A percentile compares a stretch with the other conserved stretches of the same genome.
phyloP scores from a whole-genome alignment of 306 rosid species.

The Cicer chorassanicum region DNA sequence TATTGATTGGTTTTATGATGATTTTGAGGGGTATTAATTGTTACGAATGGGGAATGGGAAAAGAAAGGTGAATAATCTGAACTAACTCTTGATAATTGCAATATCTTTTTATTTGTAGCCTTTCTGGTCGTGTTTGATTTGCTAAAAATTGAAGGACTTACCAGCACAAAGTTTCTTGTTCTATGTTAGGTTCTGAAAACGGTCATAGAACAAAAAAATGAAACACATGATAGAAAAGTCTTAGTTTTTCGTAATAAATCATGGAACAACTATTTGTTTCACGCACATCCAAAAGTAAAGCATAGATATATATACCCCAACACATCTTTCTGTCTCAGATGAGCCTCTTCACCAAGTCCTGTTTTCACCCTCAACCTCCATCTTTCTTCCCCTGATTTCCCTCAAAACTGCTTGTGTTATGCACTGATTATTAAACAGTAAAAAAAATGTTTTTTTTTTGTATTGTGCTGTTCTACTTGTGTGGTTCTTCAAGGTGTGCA shows the following conservation, averaged over 20 bases:
- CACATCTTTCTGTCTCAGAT: background rate
- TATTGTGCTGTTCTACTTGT: background rate
- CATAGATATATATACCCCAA: background rate
- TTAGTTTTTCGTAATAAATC: slow-evolving; percentile 6
- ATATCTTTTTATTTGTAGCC: background rate
- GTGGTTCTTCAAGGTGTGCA: background rate
- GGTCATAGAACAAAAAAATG: background rate
- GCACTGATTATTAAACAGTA: slow-evolving; percentile 1
- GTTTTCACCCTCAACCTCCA: background rate
- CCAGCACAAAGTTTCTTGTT: background rate
- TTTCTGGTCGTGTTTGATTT: slow-evolving; percentile 2
- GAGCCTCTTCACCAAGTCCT: background rate
- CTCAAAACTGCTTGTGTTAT: slow-evolving; percentile 10
- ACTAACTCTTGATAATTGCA: background rate
- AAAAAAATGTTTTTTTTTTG: background rate
- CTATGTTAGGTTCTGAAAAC: slow-evolving; percentile 1
- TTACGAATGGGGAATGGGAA: background rate
- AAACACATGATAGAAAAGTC: background rate
- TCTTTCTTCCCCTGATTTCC: background rate
- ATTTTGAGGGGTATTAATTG: slow-evolving; percentile 5
- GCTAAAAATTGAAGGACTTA: slow-evolving; percentile 9
- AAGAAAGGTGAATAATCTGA: background rate
- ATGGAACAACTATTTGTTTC: slow-evolving; percentile 6
- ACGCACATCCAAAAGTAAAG: background rate
- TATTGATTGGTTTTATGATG: slow-evolving; percentile 16